These are phyloP conservation scores for Acephala macrosclerotiorum DNA, from an alignment of 2,329 filamentous ascomycete genomes.

Conservation along the genomic window DNA sequence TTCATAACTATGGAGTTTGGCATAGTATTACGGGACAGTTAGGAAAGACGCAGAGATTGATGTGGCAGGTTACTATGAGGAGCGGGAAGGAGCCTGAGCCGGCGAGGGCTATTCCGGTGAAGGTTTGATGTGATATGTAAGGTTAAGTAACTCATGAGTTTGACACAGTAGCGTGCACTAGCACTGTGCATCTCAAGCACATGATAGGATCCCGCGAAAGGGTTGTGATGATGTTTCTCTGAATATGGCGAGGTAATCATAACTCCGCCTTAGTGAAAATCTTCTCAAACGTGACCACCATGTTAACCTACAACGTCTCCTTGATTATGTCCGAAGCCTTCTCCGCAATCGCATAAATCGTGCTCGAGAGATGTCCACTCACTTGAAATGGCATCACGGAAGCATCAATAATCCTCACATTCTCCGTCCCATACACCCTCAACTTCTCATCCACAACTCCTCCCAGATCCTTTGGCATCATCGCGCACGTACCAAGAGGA, in stretches of 20 bases:
- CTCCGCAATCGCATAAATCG: slow-evolving; percentile 8
- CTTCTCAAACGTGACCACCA: neutral
- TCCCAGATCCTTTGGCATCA: slow-evolving; percentile 3
- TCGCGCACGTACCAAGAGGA: neutral
- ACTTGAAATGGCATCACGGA: slow-evolving; percentile 9
- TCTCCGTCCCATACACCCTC: neutral
- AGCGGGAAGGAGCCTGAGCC: slow-evolving; percentile 10
- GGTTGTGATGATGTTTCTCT: too few relatives aligned
- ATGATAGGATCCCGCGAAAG: too few relatives aligned
- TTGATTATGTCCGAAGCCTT: slow-evolving; percentile 10
- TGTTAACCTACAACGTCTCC: neutral
- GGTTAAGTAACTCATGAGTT: too few relatives aligned
- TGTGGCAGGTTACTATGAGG: slow-evolving; percentile 44
- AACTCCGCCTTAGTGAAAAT: neutral
- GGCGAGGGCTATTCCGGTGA: neutral
- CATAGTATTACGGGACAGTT: slow-evolving; percentile 45
- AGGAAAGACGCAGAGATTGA: slow-evolving; percentile 36
- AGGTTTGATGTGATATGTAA: too few relatives aligned
- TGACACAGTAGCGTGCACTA: too few relatives aligned
- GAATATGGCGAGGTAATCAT: too few relatives aligned
- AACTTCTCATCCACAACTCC: slow-evolving; percentile 5
- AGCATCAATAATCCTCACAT: slow-evolving; percentile 9
- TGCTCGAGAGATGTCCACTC: slow-evolving; percentile 2
- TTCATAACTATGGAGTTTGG: slow-evolving; percentile 45
- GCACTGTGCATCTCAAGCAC: too few relatives aligned